Evolutionary conservation across 352 stramenopile species (phyloP).

Genomic region (Phytophthora litchii): DNA sequence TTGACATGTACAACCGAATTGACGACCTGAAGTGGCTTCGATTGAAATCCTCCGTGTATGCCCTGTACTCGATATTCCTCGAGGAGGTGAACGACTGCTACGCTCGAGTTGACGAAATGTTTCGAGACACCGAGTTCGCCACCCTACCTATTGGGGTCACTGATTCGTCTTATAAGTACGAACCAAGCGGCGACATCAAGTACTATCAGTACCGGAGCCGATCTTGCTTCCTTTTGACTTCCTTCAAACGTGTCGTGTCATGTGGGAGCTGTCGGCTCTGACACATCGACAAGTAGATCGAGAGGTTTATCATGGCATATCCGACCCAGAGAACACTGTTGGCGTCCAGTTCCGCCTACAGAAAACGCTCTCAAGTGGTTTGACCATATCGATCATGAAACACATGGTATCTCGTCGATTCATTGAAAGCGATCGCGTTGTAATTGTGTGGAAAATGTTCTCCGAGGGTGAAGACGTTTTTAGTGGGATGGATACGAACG

Average conservation of each 20-base stretch:
- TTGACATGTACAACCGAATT: background rate
- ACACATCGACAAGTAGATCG: slow-evolving; percentile 16
- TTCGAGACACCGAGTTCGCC: slow-evolving; percentile 6
- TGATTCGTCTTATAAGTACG: slow-evolving; percentile 3
- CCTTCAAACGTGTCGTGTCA: slow-evolving; percentile 4
- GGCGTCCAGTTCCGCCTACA: slow-evolving; percentile 32
- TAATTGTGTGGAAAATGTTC: slow-evolving; percentile 50
- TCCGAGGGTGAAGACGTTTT: slow-evolving; percentile 33
- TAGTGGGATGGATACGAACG: slow-evolving; percentile 33
- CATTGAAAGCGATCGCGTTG: slow-evolving; percentile 40
- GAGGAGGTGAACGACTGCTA: slow-evolving; percentile 13
- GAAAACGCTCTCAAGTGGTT: slow-evolving; percentile 6
- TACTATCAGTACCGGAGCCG: slow-evolving; percentile 21
- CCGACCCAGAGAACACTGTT: slow-evolving; percentile 34
- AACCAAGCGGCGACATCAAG: slow-evolving; percentile 5
- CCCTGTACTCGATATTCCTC: slow-evolving; percentile 11
- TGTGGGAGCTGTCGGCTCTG: slow-evolving; percentile 12
- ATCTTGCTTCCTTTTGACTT: slow-evolving; percentile 20
- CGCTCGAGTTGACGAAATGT: slow-evolving; percentile 9
- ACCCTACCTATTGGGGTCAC: background rate
- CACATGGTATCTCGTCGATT: slow-evolving; percentile 33
- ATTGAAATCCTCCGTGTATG: slow-evolving; percentile 4
- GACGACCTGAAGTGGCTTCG: slow-evolving; percentile 6
- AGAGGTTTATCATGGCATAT: slow-evolving; percentile 15
- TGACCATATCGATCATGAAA: slow-evolving; percentile 17